Percentiles rank a stretch among this genome's conserved stretches.
These are phyloP conservation scores for Penicillium riverlandense DNA, from an alignment of 495 filamentous ascomycete genomes.

Conservation along the genomic window DNA sequence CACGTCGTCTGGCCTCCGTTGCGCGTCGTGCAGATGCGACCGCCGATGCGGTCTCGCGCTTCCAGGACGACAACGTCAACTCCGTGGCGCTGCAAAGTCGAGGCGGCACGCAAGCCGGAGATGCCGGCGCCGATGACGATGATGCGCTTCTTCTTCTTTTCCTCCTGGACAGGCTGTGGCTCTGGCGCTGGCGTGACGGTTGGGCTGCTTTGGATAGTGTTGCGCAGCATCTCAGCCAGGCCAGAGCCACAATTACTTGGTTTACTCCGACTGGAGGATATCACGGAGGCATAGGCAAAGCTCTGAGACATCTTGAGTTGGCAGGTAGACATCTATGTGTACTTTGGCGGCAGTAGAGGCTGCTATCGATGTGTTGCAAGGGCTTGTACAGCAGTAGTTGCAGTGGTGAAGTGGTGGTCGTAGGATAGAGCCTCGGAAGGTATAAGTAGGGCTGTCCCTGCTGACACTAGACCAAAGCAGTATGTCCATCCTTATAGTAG, in stretches of 20 bases:
- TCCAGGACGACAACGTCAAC: slow-evolving; percentile 17
- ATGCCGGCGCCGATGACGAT: slow-evolving; percentile 19
- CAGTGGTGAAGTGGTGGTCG: no score
- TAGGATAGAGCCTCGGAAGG: no score
- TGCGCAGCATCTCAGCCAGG: slow-evolving; percentile 6
- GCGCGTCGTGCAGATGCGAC: slow-evolving; percentile 13
- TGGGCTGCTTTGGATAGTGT: slow-evolving; percentile 3
- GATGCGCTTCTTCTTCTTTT: slow-evolving; percentile 6
- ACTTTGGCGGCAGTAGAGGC: no score
- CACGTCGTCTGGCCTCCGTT: slow-evolving; percentile 1
- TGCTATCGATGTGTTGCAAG: no score
- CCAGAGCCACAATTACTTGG: slow-evolving; percentile 20
- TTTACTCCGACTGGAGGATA: slow-evolving; percentile 3
- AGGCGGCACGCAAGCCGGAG: slow-evolving; percentile 15
- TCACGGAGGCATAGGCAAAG: slow-evolving; percentile 9
- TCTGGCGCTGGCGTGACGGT: no score
- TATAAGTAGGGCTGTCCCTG: no score
- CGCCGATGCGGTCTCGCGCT: slow-evolving; percentile 21
- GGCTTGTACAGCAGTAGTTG: no score
- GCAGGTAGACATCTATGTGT: slow-evolving; percentile 14
- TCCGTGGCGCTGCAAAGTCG: slow-evolving; percentile 9
- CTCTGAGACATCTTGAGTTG: slow-evolving; percentile 17
- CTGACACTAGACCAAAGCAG: no score
- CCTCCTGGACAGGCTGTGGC: no score
- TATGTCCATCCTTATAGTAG: no score